Conservation (phyloP, 2,329 filamentous ascomycete species). For the Periconia sp. region DNA sequence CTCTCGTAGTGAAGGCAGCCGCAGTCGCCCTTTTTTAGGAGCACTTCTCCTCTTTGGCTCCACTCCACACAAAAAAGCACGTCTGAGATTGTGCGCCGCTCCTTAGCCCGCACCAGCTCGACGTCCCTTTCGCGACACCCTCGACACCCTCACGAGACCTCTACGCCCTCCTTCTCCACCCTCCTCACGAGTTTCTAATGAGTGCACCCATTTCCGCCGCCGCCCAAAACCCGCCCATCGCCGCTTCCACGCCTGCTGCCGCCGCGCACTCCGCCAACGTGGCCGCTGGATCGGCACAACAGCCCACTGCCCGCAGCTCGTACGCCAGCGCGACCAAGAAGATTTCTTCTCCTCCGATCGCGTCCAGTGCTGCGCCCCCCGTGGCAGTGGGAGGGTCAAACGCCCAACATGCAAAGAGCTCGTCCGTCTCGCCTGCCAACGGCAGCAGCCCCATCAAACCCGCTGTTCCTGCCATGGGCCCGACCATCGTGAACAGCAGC, state of each 20-base stretch:
- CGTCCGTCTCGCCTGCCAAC: conserved; percentile 74
- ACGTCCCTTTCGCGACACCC: conserved; percentile 15
- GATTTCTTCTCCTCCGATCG: conserved; percentile 50
- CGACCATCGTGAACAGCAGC: conserved; percentile 65
- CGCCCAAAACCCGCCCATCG: conserved; percentile 52
- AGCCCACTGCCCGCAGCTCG: conserved; percentile 57
- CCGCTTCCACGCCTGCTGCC: conserved; percentile 50
- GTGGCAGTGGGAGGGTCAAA: conserved; percentile 58
- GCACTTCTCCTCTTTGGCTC: conserved; percentile 25
- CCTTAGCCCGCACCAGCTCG: conserved; percentile 4
- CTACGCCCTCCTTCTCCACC: conserved; percentile 8
- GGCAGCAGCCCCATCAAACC: conserved; percentile 74
- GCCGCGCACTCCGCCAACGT: conserved; percentile 52
- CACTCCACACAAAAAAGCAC: conserved; percentile 24
- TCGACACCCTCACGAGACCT: conserved; percentile 13
- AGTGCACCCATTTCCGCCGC: conserved; percentile 60
- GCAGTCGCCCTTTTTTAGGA: conserved; percentile 32
- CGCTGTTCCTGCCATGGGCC: conserved; percentile 63
- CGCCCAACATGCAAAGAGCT: conserved; percentile 47
- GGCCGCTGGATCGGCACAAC: conserved; percentile 56
- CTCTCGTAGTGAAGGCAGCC: conserved; percentile 34
- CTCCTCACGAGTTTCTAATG: conserved; percentile 53
- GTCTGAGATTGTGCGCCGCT: conserved; percentile 34
- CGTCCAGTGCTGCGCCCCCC: conserved; percentile 54
- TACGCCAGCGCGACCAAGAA: conserved; percentile 66